Evolutionary conservation across 352 stramenopile genomes (phyloP).

Genomic region (Globisporangium canariense): DNA sequence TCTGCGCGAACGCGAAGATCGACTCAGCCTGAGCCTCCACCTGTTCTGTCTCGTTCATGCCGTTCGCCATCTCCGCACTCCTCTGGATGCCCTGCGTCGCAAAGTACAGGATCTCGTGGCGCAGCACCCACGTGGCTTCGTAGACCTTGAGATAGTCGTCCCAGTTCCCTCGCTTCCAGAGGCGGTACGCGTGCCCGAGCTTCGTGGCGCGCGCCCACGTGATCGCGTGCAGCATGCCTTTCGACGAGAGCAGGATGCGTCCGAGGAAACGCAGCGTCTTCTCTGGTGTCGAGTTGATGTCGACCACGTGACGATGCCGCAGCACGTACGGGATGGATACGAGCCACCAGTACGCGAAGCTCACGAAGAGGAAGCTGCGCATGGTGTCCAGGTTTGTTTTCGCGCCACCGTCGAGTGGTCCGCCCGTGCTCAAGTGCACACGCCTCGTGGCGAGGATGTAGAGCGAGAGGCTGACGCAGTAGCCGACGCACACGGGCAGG

Average conservation of each 20-base stretch:
- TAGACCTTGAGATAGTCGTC: conserved; percentile 86
- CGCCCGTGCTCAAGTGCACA: conserved; percentile 52
- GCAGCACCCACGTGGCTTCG: conserved; percentile 80
- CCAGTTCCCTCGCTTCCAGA: conserved; percentile 81
- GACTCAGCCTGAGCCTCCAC: conserved; percentile 26
- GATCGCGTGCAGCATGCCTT: conserved; percentile 60
- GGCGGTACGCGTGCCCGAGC: conserved; percentile 53
- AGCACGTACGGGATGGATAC: conserved; percentile 70
- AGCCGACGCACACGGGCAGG: conserved; percentile 49
- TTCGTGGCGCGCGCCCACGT: conserved; percentile 70
- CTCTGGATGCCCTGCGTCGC: conserved; percentile 79
- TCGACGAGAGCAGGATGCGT: conserved; percentile 58
- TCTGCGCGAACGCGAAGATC: conserved; percentile 67
- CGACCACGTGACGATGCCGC: conserved; percentile 50
- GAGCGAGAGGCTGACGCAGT: conserved; percentile 66
- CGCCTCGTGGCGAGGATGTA: conserved; percentile 74
- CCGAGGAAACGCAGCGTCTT: conserved; percentile 68
- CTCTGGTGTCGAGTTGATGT: conserved; percentile 46
- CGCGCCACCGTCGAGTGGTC: conserved; percentile 33
- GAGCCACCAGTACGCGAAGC: conserved; percentile 65
- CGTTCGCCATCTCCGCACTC: conserved; percentile 7
- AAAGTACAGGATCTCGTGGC: conserved; percentile 82
- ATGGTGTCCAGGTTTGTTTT: conserved; percentile 77
- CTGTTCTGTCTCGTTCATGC: conserved; percentile 5
- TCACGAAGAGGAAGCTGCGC: conserved; percentile 72